Percentiles rank a stretch among this genome's conserved stretches.
phyloP scores from a whole-genome alignment of 2,329 filamentous ascomycete genomes.

The Alternaria dauci region DNA sequence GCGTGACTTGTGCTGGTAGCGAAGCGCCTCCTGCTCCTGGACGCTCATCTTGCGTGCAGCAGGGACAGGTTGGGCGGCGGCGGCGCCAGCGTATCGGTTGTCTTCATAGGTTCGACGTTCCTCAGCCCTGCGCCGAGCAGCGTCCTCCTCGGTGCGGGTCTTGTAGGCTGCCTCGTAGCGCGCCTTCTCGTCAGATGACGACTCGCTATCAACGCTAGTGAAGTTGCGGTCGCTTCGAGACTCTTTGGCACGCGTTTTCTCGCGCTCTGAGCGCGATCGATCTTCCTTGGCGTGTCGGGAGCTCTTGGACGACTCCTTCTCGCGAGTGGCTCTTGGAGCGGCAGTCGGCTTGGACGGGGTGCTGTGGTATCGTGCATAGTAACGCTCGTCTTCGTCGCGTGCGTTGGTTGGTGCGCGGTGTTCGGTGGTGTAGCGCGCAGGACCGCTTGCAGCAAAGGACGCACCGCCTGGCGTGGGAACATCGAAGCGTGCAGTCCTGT shows the following conservation, averaged over 20 bases:
- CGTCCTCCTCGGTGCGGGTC: slow-evolving; percentile 38
- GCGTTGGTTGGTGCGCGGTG: slow-evolving; percentile 39
- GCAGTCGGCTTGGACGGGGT: slow-evolving; percentile 41
- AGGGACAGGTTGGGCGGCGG: slow-evolving; percentile 7
- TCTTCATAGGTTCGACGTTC: slow-evolving; percentile 43
- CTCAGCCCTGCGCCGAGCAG: slow-evolving; percentile 38
- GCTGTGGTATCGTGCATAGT: slow-evolving; percentile 51
- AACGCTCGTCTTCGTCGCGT: slow-evolving; percentile 47
- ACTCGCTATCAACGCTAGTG: slow-evolving; percentile 44
- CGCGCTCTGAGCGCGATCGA: slow-evolving; percentile 51
- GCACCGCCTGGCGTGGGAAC: slow-evolving; percentile 40
- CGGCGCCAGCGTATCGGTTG: slow-evolving; percentile 20
- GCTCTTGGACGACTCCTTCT: slow-evolving; percentile 39
- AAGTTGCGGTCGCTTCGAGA: slow-evolving; percentile 52
- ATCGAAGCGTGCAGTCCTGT: slow-evolving; percentile 48
- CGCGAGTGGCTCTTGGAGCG: slow-evolving; percentile 36
- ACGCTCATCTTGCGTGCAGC: slow-evolving; percentile 39
- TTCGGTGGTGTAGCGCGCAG: slow-evolving; percentile 43
- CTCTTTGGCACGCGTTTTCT: slow-evolving; percentile 52
- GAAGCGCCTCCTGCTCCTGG: slow-evolving; percentile 36
- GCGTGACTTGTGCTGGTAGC: slow-evolving; percentile 40
- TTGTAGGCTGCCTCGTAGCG: slow-evolving; percentile 44
- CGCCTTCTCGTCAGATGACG: slow-evolving; percentile 43
- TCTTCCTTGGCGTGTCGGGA: slow-evolving; percentile 46
- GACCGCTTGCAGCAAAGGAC: slow-evolving; percentile 26